phyloP scores from a whole-genome alignment of 2,329 filamentous ascomycete genomes.

The Aspergillus tamarii region DNA sequence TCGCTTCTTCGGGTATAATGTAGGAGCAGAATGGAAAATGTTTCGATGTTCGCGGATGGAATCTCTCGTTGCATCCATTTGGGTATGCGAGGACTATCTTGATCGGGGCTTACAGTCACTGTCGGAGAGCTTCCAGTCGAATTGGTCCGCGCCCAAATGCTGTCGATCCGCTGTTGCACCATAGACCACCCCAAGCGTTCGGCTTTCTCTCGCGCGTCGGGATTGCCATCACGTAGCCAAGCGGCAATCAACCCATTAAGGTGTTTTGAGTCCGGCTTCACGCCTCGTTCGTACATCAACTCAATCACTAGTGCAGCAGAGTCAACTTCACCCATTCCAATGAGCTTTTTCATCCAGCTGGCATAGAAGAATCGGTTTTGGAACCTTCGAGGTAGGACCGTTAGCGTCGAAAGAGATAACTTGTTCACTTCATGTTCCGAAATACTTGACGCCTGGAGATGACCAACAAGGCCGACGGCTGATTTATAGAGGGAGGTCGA shows the following conservation, averaged over 20 bases:
- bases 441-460: conserved; percentile 46
- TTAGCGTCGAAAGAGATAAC: conserved; percentile 53
- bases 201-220: conserved; percentile 60
- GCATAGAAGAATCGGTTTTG: conserved; percentile 81
- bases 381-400: conserved; percentile 55
- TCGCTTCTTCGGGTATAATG: conserved; percentile 69
- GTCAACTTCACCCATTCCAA: conserved; percentile 70
- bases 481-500: conserved; percentile 49
- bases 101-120: conserved; percentile 32
- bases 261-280: conserved; percentile 72
- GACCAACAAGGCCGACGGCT: conserved; percentile 43
- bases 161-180: conserved; percentile 69
- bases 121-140: conserved; percentile 25
- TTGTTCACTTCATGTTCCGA: conserved; percentile 50
- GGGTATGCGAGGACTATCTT: conserved; percentile 35
- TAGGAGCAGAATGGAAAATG: conserved; percentile 73
- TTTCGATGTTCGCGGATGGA: conserved; percentile 72
- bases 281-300: conserved; percentile 71
- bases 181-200: conserved; percentile 75
- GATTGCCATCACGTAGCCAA: conserved; percentile 68
- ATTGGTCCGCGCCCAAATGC: conserved; percentile 54
- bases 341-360: conserved; percentile 84
- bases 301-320: conserved; percentile 73
- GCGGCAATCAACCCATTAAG: conserved; percentile 81
- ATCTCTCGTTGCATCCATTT: conserved; percentile 45